phyloP scores from a whole-genome alignment of 176 grass and related monocot species.

The Puya raimondii region DNA sequence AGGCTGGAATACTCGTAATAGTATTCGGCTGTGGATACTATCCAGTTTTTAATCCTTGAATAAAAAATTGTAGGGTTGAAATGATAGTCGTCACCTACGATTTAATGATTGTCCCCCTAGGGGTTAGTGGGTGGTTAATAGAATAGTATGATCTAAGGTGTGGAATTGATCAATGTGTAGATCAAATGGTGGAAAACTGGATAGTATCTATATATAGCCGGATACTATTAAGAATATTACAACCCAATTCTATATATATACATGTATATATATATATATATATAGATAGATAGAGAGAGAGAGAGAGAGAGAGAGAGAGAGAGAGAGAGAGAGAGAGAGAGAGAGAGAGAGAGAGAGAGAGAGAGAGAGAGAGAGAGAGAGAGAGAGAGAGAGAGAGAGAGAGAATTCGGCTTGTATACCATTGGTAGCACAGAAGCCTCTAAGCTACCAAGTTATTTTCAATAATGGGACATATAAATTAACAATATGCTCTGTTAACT shows the following conservation, averaged over 20 bases:
- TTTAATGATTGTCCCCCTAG: constrained; percentile 2
- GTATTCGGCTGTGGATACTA: background rate
- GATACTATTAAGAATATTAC: background rate
- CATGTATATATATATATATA: too few species aligned
- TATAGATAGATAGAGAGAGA: too few species aligned
- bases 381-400: too few species aligned
- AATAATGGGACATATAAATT: too few species aligned
- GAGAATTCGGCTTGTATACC: too few species aligned
- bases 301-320: constrained; percentile 7
- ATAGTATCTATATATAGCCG: too few species aligned
- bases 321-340: background rate
- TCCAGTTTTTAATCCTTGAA: background rate
- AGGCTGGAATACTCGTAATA: too few species aligned
- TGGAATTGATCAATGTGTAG: background rate
- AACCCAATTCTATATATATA: too few species aligned
- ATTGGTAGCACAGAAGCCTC: too few species aligned
- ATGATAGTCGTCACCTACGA: constrained; percentile 7
- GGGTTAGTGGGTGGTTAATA: constrained; percentile 8
- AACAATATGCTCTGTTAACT: too few species aligned
- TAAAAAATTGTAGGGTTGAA: background rate
- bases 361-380: constrained; percentile 2
- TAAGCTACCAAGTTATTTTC: too few species aligned
- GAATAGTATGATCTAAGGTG: too few species aligned
- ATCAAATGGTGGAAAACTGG: constrained; percentile 17
- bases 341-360: background rate